Conservation (phyloP, 2,329 filamentous ascomycete genomes). For the Blastomyces emzantsi region DNA sequence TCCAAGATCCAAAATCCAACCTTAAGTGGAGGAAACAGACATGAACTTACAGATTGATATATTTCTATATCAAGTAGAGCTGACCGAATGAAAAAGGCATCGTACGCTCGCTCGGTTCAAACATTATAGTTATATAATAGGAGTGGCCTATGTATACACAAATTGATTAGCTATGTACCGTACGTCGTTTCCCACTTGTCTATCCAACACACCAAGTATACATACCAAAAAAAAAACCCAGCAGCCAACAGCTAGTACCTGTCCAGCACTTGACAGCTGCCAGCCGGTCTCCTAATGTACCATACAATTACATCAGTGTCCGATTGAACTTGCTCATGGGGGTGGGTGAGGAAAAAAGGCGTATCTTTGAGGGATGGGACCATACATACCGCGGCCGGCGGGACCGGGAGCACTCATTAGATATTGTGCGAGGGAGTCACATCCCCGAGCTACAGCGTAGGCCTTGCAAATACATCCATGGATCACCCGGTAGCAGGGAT, state of each 20-base stretch:
- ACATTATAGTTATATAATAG: neutral
- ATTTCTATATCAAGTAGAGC: neutral
- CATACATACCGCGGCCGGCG: too few species aligned
- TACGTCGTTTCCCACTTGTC: too few species aligned
- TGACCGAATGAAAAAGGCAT: neutral
- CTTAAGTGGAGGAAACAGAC: neutral
- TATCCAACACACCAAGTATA: too few species aligned
- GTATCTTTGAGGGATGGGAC: too few species aligned
- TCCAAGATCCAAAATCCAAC: too few species aligned
- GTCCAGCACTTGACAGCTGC: constrained; percentile 1
- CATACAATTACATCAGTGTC: neutral
- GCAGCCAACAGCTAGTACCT: neutral
- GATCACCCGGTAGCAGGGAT: too few species aligned
- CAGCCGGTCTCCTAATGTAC: neutral
- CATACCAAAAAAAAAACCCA: too few species aligned
- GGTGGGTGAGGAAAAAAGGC: too few species aligned
- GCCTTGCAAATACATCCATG: too few species aligned
- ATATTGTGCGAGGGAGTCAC: too few species aligned
- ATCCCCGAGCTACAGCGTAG: too few species aligned
- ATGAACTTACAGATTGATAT: neutral
- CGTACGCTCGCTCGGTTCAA: neutral
- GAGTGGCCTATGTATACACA: neutral
- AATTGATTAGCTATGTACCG: neutral
- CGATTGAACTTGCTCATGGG: neutral
- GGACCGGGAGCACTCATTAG: too few species aligned